Evolutionary conservation across 176 grass and related monocot genomes (phyloP), one percentile per base, ranked within the genome.

Genomic region (Dactylis glomerata): DNA sequence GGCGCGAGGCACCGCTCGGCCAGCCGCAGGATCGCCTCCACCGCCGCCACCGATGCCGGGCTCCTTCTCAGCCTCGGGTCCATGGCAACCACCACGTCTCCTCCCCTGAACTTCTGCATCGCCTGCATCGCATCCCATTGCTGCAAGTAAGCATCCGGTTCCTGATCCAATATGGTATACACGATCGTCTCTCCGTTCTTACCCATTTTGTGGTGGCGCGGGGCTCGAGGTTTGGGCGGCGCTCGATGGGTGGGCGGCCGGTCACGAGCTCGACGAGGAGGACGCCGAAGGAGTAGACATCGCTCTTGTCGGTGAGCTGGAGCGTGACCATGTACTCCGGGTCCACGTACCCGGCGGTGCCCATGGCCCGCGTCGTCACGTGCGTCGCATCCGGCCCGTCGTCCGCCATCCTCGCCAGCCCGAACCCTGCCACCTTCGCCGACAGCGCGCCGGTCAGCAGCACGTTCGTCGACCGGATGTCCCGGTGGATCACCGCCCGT

Each of bases 251-350:
- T 33, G 75, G 82, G 3, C 93, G 88, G 37, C 90, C 93, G 22
- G 88, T 86, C 83, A 92, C 56, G 70, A 92, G 79, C 88, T 95
- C 93, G n/a, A 88, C 86, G 55, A 95, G 86, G 90, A 95, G 87
- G 83, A 88, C 93, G 83, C 93, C 93, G 79, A 95, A 95, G 76
- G 90, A 90, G 88, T 86, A 90, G 37, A 90, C 90, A 78, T 95
- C 93, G 85, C 93, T 95, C 90, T 90, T 92, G 75, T 92, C 90
- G 1, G 90, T 90, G 64, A 95, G 83, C 80, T 92, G 85, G 80
- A 89, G 76, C 75, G 93, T 95, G 34, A 49, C 84, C 55, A 90
- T 85, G 83, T 86, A 92, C 86, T 92, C 93, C 33, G 90, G 93
- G 80, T 95, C 93, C 41, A 95, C 62, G 88, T 92, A 95, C 24